phyloP scores from a whole-genome alignment of 192 early-diverging fungal species.

The Podila clonocystis region DNA sequence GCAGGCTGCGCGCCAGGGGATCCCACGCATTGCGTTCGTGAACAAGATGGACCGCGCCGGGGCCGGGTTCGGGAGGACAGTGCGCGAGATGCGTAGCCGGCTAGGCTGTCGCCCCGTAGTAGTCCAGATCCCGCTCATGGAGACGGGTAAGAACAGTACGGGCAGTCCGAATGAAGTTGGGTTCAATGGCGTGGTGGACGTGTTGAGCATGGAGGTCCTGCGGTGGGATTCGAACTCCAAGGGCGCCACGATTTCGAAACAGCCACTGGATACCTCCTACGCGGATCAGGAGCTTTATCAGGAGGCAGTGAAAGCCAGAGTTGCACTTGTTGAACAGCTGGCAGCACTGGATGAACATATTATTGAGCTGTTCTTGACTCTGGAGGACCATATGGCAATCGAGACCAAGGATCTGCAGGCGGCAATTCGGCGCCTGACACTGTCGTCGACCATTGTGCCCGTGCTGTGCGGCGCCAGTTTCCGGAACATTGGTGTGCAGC shows the following conservation, averaged over 20 bases:
- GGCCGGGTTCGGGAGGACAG: conserved; percentile 68
- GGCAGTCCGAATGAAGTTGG: conserved; percentile 49
- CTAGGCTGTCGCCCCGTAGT: conserved; percentile 73
- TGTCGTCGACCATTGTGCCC: conserved; percentile 76
- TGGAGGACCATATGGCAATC: conserved; percentile 80
- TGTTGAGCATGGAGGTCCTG: conserved; percentile 76
- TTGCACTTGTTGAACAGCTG: conserved; percentile 81
- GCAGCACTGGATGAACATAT: conserved; percentile 85
- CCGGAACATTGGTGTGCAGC: conserved; percentile 93
- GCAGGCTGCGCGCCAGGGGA: conserved; percentile 83
- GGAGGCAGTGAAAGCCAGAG: conserved; percentile 67
- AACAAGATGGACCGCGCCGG: conserved; percentile 97
- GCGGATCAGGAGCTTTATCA: conserved; percentile 49
- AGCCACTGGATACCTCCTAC: conserved; percentile 33
- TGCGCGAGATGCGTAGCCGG: conserved; percentile 66
- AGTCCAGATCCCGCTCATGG: conserved; percentile 76
- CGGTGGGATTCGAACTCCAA: conserved; percentile 65
- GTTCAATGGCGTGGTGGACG: conserved; percentile 77
- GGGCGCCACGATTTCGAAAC: conserved; percentile 53
- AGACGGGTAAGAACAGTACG: background rate
- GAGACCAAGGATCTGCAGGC: conserved; percentile 66
- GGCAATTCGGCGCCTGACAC: conserved; percentile 78
- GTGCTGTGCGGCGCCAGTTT: conserved; percentile 91
- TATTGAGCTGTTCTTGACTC: conserved; percentile 85
- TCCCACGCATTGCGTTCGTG: conserved; percentile 90